Evolutionary conservation across 129 eudicot genomes (phyloP), one percentile per base, ranked within the genome.

Genomic region (Flaveria robusta): DNA sequence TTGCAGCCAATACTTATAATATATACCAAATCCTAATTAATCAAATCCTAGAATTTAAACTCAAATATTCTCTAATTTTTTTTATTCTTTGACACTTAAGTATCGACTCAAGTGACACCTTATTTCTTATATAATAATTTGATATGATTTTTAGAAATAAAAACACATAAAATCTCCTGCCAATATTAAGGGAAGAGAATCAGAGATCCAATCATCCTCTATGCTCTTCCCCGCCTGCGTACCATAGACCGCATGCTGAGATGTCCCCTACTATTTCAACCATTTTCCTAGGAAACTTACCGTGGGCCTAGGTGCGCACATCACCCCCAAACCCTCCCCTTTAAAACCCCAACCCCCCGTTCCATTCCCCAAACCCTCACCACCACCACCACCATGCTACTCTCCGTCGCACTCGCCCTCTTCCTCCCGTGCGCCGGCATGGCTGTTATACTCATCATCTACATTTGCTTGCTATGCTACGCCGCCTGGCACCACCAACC

Each of bases 391-490:
- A 13, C 43, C 70, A 90, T 92, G 98, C 63, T 85, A 13, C 52
- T 88, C 12, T 92, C 98, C 13, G 84, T 92, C 12, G 84, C 86
- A 72, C 92, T 92, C 0, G 93, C 98, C 9, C 88, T 92, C 60
- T 92, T 92, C 54, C 87, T 92, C 0, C 98, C 98, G 1, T 92
- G 96, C 77, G 96, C 82, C 22, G 96, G 96, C 52, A 90, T 92
- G 98, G 88, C 90, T 39, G 86, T 80, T 0, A 87, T 92, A 46
- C 88, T 92, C 73, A n/a, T 92, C 10, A 77, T 90, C 11, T 92
- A 92, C 85, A 69, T 90, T 47, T 79, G 85, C 66, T 26, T 92
- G 23, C 73, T 93, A 9, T 93, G 96, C 81, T 85, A 85, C 72
- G 86, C 92, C 27, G 87, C 87, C 3, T 51, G 78, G 66, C 18